Evolutionary conservation across 2,329 filamentous ascomycete species (phyloP), one percentile per base, ranked within the genome.

Genomic region (Saccharata proteae): DNA sequence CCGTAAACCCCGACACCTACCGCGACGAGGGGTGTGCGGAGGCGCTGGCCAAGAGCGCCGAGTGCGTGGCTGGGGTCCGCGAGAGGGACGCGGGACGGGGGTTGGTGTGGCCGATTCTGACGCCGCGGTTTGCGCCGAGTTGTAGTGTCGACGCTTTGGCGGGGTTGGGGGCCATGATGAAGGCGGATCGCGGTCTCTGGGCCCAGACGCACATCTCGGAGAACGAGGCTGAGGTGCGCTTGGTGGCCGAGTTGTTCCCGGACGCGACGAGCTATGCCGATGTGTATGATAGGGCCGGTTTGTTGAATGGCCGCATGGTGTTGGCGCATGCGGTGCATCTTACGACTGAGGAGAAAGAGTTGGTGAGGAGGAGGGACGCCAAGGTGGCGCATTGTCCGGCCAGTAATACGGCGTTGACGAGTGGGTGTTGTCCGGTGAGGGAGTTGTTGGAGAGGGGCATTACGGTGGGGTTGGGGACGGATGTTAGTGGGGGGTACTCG

Each of bases 191-290:
- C 3, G 57, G 64, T 16, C 61, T 88, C 3, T 77, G 79, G 1
- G 66, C 86, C 21, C 88, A 96, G 60, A 94, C 88, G 5, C 88
- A 96, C 57, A 74, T 96, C 33, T 80, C 78, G 0, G 88, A 96
- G 53, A 94, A 93, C 54, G 60, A 57, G 9, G 61, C 62, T 42
- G 88, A 96, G 58, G 62, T 88, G 21, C 61, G 60, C 3, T 68
- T 93, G 1, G 86, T 94, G 2, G 54, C 61, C 11, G 44, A 71
- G 7, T 48, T 86, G 26, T 93, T 92, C 55, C 79, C 82, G 0
- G 59, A 68, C 0, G 56, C 61, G 19, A 50, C 51, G 3, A 69
- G 63, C 11, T 96, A 96, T 51, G 67, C 84, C 0, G 67, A 67
- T 18, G 80, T 93, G 15, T 96, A 96, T 58, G 84, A 93, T 43